Conservation (phyloP, 2,329 filamentous ascomycete genomes). For the Pseudogymnoascus sp. region DNA sequence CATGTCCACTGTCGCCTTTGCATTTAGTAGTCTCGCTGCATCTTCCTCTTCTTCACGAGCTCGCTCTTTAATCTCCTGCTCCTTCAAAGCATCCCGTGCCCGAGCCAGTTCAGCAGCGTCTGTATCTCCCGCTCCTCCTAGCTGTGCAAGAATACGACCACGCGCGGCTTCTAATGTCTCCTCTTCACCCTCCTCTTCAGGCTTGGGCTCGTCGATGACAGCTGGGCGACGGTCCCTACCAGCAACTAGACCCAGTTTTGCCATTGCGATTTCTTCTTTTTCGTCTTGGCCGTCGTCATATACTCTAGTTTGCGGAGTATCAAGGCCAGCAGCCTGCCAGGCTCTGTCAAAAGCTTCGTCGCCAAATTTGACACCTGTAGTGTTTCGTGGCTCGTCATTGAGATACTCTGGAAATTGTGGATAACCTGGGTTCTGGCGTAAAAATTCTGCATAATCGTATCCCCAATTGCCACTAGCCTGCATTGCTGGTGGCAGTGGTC, state of each 20-base stretch:
- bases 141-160: background rate
- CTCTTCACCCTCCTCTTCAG: background rate
- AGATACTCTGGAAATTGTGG: background rate
- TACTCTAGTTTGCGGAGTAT: background rate
- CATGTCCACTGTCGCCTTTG: constrained; percentile 76
- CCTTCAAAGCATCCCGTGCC: constrained; percentile 13
- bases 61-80: constrained; percentile 25
- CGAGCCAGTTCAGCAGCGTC: background rate
- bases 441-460: no score
- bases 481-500: background rate
- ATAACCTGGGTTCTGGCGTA: background rate
- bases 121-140: background rate
- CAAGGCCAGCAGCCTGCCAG: background rate
- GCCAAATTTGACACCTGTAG: constrained; percentile 27
- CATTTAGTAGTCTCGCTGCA: constrained; percentile 31
- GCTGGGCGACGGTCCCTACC: background rate
- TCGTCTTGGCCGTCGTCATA: background rate
- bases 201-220: background rate
- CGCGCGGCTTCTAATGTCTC: background rate
- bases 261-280: background rate
- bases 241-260: background rate
- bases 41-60: background rate
- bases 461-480: background rate
- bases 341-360: constrained; percentile 12
- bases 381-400: constrained; percentile 1